Evolutionary conservation across 768 basidiomycete genomes (phyloP), one percentile per base, ranked within the genome.

Genomic region (Lactifluus rugatus): DNA sequence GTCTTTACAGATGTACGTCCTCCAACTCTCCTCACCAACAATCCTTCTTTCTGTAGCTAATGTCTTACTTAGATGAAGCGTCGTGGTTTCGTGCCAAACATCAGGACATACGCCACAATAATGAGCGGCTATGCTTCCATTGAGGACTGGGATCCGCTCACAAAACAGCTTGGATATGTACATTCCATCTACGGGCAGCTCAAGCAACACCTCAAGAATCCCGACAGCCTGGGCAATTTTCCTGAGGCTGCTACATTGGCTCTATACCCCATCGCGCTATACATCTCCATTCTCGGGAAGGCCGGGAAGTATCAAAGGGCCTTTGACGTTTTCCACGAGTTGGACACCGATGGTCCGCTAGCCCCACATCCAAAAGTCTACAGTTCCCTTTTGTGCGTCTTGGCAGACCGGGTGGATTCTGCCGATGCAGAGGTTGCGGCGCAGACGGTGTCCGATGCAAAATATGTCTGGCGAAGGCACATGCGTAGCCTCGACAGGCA

Each of bases 311-410:
- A 83, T 57, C 82, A 88, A 61, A 79, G 79, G 56, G 77, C 89
- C 16, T 87, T 89, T 62, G 87, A 90, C 59, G 80, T 91, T 49
- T 91, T 83, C 71, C 80, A 87, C 62, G 75, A 75, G 14, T 70
- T 92, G 68, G 82, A 84, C 54, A 66, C 75, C n/a, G 76, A 80
- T 3, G 87, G 87, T 8, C 79, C 78, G 3, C 66, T 83, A n/a
- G 74, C 81, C 0, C 81, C 89, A 4, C 74, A 84, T 62, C 74
- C 75, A 51, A 75, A 76, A 62, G 73, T 87, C 23, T 90, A 80
- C 68, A 80, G 84, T 8, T 78, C 80, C 48, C 79, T 92, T 72
- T 79, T 93, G 65, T 74, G 75, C 45, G 79, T 80, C 48, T 67
- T 68, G 65, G 76, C 53, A 65, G 70, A 46, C 62, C 71, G 64